Base-by-base conservation (phyloP, 164 flowering plant genomes). In the Sedum album region DNA sequence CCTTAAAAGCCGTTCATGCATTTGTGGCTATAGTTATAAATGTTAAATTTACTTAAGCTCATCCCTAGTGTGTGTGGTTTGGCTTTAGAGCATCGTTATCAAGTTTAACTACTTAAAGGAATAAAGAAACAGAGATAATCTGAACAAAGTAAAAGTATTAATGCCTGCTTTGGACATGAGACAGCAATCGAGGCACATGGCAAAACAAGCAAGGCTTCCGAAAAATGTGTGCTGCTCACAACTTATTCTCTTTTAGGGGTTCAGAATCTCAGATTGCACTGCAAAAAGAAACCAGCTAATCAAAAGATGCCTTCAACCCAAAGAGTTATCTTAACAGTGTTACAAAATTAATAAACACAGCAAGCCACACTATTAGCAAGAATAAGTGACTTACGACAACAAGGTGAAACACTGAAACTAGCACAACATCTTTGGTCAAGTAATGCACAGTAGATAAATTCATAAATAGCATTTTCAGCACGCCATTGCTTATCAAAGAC, bases 121-220 rank as follows among this genome's bases (percentile, higher is more conserved):
- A 25, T 5, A 55, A 57, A 26, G 62, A 57, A 57, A 57, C 62
- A 57, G 62, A 57, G 33, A 57, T 57, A 14, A 57, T 57, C 33
- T 57, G 62, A 26, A 28, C 62, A 28, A 57, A 51, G 26, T 21
- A 57, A 57, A 57, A 28, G 62, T 57, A 57, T 33, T 14, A 28
- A 13, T 57, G 30, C 62, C 31, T 57, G 33, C 33, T 28, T 0
- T 28, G 20, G 18, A 28, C 62, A 14, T 20, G 20, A 57, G 33
- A 57, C 62, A 57, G 25, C 31, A 23, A 55, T 26, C 33, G 33
- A 28, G 62, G 62, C 62, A 57, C n/a, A 30, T 57, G 62, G 33
- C 35, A 57, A 57, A 26, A 11, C 31, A 57, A 57, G 20, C 14
- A 57, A 11, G 33, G 20, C 62, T 33, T 9, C 62, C 26, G 33